Percentiles rank a stretch among this genome's conserved stretches.
Conservation (phyloP, 495 filamentous ascomycete species). For the Penicillium verhagenii region DNA sequence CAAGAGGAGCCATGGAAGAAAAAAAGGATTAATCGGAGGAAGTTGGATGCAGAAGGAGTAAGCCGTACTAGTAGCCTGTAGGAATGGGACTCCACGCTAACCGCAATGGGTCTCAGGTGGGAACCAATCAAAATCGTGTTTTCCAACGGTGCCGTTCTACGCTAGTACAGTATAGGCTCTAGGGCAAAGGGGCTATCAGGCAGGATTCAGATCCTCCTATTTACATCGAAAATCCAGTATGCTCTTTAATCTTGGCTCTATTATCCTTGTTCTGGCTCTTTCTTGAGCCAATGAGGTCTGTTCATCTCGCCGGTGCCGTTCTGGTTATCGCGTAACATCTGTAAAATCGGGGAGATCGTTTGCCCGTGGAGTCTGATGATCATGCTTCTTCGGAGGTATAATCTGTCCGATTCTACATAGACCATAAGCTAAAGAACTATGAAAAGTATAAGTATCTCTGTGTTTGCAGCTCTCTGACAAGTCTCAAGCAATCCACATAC, state of each 20-base stretch:
- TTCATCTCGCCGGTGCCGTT: background rate
- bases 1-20: too few relatives aligned
- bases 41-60: background rate
- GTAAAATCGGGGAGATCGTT: background rate
- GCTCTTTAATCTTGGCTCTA: too few relatives aligned
- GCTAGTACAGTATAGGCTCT: background rate
- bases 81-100: background rate
- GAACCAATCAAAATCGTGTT: background rate
- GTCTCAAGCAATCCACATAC: too few relatives aligned
- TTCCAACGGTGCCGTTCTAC: slow-evolving; percentile 9
- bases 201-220: too few relatives aligned
- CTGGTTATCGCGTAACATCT: background rate
- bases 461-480: too few relatives aligned
- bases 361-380: background rate
- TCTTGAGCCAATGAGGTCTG: background rate
- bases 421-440: too few relatives aligned
- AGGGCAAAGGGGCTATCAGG: too few relatives aligned
- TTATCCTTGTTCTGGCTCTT: too few relatives aligned
- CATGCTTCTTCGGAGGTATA: background rate
- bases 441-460: background rate
- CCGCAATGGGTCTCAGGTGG: background rate
- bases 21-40: too few relatives aligned
- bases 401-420: background rate
- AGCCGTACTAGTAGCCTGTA: too few relatives aligned
- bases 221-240: too few relatives aligned